Percentiles rank a stretch among this genome's conserved stretches.
phyloP scores from a whole-genome alignment of 1,284 basidiomycete species.

The Gymnopus androsaceus region DNA sequence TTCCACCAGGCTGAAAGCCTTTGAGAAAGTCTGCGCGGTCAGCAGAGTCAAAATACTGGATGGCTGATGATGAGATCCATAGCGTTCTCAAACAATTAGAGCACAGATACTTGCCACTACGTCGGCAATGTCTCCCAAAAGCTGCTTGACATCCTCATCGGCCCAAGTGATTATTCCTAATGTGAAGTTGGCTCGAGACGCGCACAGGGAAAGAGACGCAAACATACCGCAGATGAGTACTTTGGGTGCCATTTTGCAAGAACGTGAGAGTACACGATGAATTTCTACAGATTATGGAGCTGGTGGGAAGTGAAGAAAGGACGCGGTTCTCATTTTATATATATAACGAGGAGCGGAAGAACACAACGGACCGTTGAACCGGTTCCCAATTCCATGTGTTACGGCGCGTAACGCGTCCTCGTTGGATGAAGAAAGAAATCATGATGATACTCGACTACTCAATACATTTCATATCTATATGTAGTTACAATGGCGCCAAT shows the following conservation, averaged over 20 bases:
- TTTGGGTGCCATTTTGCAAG: conserved; percentile 36
- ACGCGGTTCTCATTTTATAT: too few species aligned
- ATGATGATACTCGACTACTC: too few species aligned
- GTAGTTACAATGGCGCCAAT: not conserved
- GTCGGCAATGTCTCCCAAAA: conserved; percentile 71
- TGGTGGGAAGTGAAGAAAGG: not conserved
- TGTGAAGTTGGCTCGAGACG: not conserved
- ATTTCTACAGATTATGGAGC: not conserved
- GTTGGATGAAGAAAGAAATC: too few species aligned
- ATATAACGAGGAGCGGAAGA: too few species aligned
- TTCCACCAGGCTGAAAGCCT: conserved; percentile 64
- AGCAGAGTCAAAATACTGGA: conserved; percentile 65
- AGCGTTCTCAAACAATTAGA: not conserved
- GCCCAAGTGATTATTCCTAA: conserved; percentile 79
- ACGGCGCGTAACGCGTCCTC: too few species aligned
- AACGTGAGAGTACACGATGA: not conserved
- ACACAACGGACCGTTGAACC: not conserved
- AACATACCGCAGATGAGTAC: conserved; percentile 47
- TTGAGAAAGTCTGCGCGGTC: conserved; percentile 70
- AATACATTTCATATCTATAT: not conserved
- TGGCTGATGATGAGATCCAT: not conserved
- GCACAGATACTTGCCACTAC: conserved; percentile 63
- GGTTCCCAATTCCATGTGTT: not conserved
- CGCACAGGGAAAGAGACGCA: not conserved
- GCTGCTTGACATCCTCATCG: conserved; percentile 66